phyloP scores from a whole-genome alignment of 345 rosid species.

The Moringa oleifera region DNA sequence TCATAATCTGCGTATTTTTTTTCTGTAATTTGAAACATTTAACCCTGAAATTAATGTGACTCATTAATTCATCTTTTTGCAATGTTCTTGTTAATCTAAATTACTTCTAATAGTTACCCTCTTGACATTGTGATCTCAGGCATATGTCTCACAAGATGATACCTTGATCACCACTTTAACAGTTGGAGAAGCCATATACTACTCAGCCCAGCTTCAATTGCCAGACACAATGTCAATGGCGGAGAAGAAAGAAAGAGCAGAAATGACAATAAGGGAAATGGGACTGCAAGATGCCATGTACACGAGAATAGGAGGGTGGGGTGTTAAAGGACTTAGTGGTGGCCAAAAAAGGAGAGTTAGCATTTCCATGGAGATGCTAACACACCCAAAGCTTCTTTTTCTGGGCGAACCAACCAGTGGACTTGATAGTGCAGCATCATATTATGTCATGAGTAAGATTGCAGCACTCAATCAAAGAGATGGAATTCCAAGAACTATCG shows the following conservation, averaged over 20 bases:
- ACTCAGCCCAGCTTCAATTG: conserved; percentile 53
- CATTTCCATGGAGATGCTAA: conserved; percentile 50
- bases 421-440: conserved; percentile 47
- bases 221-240: conserved; percentile 34
- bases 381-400: conserved; percentile 43
- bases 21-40: too few species aligned
- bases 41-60: too few species aligned
- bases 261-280: conserved; percentile 47
- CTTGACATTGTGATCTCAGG: too few species aligned
- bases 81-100: too few species aligned
- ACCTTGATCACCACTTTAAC: conserved; percentile 33
- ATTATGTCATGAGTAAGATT: conserved; percentile 39
- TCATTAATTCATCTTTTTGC: too few species aligned
- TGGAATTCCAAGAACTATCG: conserved; percentile 24
- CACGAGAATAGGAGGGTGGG: conserved; percentile 47
- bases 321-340: conserved; percentile 43
- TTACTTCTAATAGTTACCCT: too few species aligned
- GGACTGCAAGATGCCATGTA: conserved; percentile 33
- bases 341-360: conserved; percentile 63
- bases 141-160: conserved; percentile 52
- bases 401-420: conserved; percentile 63
- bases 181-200: conserved; percentile 44
- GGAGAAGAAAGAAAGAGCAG: conserved; percentile 47
- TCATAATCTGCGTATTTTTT: too few species aligned
- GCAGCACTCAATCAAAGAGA: conserved; percentile 25